Percentiles rank a stretch among this genome's conserved stretches.
These are phyloP conservation scores for Micromonas pusilla DNA, from an alignment of 139 green algal genomes.

Conservation along the genomic window DNA sequence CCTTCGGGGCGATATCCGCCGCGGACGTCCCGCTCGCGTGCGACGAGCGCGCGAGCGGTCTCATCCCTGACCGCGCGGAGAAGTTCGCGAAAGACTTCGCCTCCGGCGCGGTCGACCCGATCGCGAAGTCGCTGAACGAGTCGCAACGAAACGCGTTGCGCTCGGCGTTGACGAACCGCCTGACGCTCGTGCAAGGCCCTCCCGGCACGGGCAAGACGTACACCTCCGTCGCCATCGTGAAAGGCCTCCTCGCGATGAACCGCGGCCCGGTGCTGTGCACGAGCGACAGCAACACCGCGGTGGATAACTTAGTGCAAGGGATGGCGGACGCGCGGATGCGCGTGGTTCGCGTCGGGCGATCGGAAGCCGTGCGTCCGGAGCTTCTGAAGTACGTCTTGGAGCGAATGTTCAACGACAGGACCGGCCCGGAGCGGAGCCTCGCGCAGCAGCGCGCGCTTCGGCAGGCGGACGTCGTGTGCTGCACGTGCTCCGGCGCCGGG, in stretches of 20 bases:
- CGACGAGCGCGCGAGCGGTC: no score
- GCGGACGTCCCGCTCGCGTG: no score
- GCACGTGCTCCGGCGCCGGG: slow-evolving; percentile 39
- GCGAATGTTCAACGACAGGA: background rate
- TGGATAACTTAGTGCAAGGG: slow-evolving; percentile 81
- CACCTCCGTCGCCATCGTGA: slow-evolving; percentile 41
- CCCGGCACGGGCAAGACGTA: slow-evolving; percentile 79
- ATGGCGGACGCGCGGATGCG: slow-evolving; percentile 50
- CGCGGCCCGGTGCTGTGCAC: slow-evolving; percentile 12
- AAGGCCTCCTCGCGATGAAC: background rate
- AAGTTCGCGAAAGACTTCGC: no score
- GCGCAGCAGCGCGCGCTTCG: background rate
- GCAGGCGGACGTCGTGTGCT: slow-evolving; percentile 36
- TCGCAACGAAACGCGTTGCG: slow-evolving; percentile 55
- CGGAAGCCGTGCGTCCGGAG: slow-evolving; percentile 15
- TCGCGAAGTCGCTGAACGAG: no score
- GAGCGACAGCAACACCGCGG: slow-evolving; percentile 45
- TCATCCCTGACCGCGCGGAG: no score
- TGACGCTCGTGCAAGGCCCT: slow-evolving; percentile 67
- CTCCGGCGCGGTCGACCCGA: no score
- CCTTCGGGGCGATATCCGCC: no score
- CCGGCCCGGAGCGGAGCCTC: background rate
- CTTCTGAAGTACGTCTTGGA: background rate
- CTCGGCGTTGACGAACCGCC: slow-evolving; percentile 46
- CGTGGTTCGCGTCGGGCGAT: slow-evolving; percentile 68